Evolutionary conservation across 78 protist species (phyloP).

Genomic region (Dictyostelium discoideum): dicty_2.7 NC_007089.4:4343001-4343500

Average conservation of each 20-base stretch:
- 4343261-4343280: neutral
- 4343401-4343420: too few relatives aligned
- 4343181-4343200: constrained; percentile 52
- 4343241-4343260: constrained; percentile 39
- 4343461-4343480: constrained; percentile 91
- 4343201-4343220: constrained; percentile 31
- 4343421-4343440: neutral
- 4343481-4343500: constrained; percentile 87
- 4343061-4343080: constrained; percentile 90
- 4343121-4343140: constrained; percentile 73
- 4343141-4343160: constrained; percentile 30
- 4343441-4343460: constrained; percentile 92
- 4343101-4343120: constrained; percentile 87
- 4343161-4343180: constrained; percentile 33
- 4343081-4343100: constrained; percentile 89
- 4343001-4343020: constrained; percentile 78
- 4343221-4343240: constrained; percentile 14
- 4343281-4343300: too few relatives aligned
- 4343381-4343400: too few relatives aligned
- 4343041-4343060: constrained; percentile 60
- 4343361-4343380: too few relatives aligned
- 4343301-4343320: too few relatives aligned
- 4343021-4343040: constrained; percentile 80
- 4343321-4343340: too few relatives aligned
- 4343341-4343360: too few relatives aligned